Percentiles rank a stretch among this genome's conserved stretches.
Conservation (phyloP, 2,329 filamentous ascomycete species). For the Atkinsonella texensis region DNA sequence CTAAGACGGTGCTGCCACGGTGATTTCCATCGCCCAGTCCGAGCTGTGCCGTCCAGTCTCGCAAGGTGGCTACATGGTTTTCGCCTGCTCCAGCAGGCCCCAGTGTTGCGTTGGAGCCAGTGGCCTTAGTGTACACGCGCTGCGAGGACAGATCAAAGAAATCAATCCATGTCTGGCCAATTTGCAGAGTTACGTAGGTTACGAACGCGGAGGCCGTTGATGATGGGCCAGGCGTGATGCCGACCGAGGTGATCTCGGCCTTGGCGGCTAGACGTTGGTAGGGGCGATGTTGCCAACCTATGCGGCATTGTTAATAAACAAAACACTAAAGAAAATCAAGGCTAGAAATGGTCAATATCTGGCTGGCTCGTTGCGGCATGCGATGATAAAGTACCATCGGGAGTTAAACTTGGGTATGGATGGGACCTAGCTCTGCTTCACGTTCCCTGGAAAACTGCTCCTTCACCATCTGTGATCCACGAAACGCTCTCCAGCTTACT, state of each 20-base stretch:
- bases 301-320: not conserved
- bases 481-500: not conserved
- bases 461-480: not conserved
- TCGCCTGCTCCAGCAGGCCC: constrained; percentile 7
- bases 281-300: not conserved
- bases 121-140: constrained; percentile 18
- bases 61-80: constrained; percentile 17
- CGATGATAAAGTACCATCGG: not conserved
- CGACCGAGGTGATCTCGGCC: constrained; percentile 21
- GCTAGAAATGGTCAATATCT: too few species aligned
- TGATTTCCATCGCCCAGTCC: constrained; percentile 18
- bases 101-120: constrained; percentile 21
- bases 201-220: constrained; percentile 16
- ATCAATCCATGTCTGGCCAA: constrained; percentile 24
- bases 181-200: constrained; percentile 17
- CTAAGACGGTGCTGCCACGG: constrained; percentile 18
- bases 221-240: constrained; percentile 14
- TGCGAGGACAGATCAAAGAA: constrained; percentile 19
- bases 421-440: not conserved
- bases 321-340: too few species aligned
- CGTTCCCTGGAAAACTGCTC: not conserved
- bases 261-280: constrained; percentile 17
- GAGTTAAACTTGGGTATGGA: not conserved
- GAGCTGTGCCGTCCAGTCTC: constrained; percentile 19
- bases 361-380: not conserved